Evolutionary conservation across 345 rosid species (phyloP).

Genomic region (Citrus maxima): DNA sequence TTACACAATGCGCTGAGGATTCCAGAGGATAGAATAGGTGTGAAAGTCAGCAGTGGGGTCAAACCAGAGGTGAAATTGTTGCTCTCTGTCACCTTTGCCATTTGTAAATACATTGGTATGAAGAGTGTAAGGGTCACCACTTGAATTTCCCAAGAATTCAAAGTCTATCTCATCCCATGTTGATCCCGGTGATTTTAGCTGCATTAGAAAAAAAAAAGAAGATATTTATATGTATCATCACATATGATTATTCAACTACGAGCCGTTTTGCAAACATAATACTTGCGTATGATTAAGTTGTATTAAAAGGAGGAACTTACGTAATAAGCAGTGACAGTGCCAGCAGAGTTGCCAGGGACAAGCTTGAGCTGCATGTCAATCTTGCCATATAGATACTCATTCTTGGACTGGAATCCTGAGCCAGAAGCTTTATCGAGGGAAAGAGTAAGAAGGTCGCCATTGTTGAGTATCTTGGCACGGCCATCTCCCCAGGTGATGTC

Average conservation of each 20-base stretch:
- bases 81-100: conserved; percentile 65
- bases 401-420: conserved; percentile 13
- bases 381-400: not conserved
- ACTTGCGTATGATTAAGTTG: too few relatives aligned
- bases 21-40: conserved; percentile 64
- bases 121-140: conserved; percentile 61
- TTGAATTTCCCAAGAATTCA: conserved; percentile 57
- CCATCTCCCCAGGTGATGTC: conserved; percentile 9
- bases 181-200: conserved; percentile 54
- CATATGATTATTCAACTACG: not conserved
- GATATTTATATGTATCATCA: not conserved
- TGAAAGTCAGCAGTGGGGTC: conserved; percentile 67
- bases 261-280: not conserved
- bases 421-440: conserved; percentile 6
- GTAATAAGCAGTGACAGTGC: not conserved
- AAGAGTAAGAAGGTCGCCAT: not conserved
- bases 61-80: conserved; percentile 66
- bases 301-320: not conserved
- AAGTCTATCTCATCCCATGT: conserved; percentile 70
- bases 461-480: not conserved
- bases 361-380: conserved; percentile 10
- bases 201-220: not conserved
- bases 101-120: conserved; percentile 56
- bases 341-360: conserved; percentile 4
- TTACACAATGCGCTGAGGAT: conserved; percentile 53